Base-by-base conservation (phyloP, 1,284 basidiomycete genomes). In the Polyporus tsugae region DNA sequence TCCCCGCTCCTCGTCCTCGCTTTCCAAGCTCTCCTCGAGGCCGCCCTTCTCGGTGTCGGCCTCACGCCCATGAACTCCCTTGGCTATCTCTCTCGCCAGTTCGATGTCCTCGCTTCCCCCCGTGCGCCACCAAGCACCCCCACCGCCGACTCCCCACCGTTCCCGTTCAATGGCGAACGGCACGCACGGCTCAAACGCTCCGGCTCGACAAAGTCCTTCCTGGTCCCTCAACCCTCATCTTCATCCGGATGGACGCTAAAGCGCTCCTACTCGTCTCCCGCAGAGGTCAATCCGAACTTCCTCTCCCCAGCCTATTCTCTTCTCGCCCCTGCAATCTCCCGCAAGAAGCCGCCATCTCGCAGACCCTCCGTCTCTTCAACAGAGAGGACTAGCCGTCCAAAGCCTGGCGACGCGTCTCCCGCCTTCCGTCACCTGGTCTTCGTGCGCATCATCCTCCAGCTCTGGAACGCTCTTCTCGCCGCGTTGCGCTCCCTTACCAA, bases 121-220 rank as follows among this genome's bases (percentile, higher is more conserved):
- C 73, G 76, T n/a, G 73, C 78, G 66, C 85, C 86, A 46, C 86
- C 87, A 29, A 84, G 86, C 41, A 86, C 86, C 0, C 85, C 86
- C 64, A 78, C 80, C 44, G 75, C 81, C 60, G 81, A 83, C 59
- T 64, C 72, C 38, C 62, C 73, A 11, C 73, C 75, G 15, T 68
- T 74, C 35, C 80, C 72, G 49, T 64, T 67, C 60, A 62, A 72
- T 36, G 68, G 72, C 22, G 75, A 78, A 70, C 75, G 75, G 49
- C 79, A 78, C 68, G 68, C 75, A 9, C 74, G 78, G 4, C 77
- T 87, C 53, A 85, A 83, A 68, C 83, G 81, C 68, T 85, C 87
- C n/a, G 90, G 89, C 86, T 87, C 88, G 52, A 83, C 87, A 61
- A 85, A 82, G 75, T 85, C 85, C 15, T 85, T 87, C 72, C 82